Evolutionary conservation across 441 rosid species (phyloP).

Genomic region (Corymbia citriodora): DNA sequence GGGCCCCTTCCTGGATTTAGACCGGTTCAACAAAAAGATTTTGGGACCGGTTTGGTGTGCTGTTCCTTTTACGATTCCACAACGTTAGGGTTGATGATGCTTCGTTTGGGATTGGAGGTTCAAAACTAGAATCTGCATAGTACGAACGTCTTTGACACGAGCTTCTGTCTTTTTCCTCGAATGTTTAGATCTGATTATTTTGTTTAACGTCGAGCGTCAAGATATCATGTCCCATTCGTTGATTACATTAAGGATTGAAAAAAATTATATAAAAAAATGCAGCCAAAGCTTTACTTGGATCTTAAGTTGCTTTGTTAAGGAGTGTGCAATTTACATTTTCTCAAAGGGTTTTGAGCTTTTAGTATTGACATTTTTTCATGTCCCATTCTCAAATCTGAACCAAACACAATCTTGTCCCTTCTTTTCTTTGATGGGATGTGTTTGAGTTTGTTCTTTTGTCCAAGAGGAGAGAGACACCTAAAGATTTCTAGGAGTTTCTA

Average conservation of each 20-base stretch:
- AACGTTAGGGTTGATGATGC: background rate
- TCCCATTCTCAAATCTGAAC: background rate
- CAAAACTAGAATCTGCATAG: background rate
- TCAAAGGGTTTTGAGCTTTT: rapidly evolving
- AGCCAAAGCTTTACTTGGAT: background rate
- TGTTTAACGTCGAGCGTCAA: background rate
- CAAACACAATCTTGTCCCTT: too few species aligned
- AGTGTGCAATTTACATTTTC: too few species aligned
- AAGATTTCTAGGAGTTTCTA: background rate
- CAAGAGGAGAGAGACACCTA: background rate
- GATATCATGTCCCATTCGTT: background rate
- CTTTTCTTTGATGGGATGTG: background rate
- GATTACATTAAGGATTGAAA: background rate
- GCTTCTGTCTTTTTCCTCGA: background rate
- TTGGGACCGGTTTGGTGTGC: background rate
- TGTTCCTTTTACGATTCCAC: background rate
- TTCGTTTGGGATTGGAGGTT: background rate
- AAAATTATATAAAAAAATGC: background rate
- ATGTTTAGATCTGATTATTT: background rate
- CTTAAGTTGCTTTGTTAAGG: background rate
- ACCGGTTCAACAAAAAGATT: background rate
- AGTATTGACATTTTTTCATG: too few species aligned
- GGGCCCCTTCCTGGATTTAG: background rate
- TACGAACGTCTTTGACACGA: background rate
- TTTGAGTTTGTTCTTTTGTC: background rate